phyloP scores from a whole-genome alignment of 2,329 filamentous ascomycete species.

The Fusarium subglutinans region DNA sequence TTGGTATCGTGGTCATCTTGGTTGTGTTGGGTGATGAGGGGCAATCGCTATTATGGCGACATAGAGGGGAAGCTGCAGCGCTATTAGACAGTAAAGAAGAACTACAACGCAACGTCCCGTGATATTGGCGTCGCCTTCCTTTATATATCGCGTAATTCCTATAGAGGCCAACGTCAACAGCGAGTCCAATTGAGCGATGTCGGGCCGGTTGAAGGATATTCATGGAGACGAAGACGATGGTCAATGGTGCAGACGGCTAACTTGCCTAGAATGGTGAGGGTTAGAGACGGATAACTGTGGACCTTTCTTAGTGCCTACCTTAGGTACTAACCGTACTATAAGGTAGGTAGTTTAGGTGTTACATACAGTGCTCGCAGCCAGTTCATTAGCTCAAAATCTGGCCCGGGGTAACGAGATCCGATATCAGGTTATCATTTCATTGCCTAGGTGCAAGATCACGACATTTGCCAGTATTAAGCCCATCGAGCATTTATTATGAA shows the following conservation, averaged over 20 bases:
- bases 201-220: slow-evolving; percentile 25
- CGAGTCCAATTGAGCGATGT: slow-evolving; percentile 31
- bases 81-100: not conserved
- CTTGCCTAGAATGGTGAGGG: not conserved
- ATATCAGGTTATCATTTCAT: not conserved
- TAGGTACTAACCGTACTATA: too few relatives aligned
- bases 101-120: not conserved
- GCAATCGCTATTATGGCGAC: not conserved
- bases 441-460: not conserved
- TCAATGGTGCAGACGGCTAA: slow-evolving; percentile 7
- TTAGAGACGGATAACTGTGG: slow-evolving; percentile 37
- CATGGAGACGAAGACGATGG: slow-evolving; percentile 14
- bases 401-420: not conserved
- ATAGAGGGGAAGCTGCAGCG: not conserved
- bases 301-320: not conserved
- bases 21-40: slow-evolving; percentile 1
- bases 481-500: not conserved
- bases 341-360: not conserved
- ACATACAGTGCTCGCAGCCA: not conserved
- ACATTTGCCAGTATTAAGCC: not conserved
- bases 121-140: not conserved
- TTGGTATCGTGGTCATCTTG: slow-evolving; percentile 9
- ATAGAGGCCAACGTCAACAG: not conserved
- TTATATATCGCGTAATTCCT: not conserved
- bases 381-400: not conserved